Conservation (phyloP, 352 stramenopile genomes). For the Pythium aphanidermatum region DNA sequence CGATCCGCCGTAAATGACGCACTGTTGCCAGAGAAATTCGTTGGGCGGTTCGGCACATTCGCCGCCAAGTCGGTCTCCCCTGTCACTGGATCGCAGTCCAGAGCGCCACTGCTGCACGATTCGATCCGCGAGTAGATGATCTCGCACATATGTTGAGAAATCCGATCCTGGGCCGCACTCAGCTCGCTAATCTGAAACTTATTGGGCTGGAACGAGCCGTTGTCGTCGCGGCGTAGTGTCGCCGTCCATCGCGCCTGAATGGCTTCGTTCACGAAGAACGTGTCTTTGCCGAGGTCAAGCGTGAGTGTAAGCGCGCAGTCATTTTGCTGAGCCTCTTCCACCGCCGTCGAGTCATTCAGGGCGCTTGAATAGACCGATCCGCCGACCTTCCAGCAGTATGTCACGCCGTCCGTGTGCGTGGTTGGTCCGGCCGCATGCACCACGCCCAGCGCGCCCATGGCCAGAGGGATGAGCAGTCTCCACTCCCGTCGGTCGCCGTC, state of each 20-base stretch:
- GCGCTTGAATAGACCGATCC: conserved; percentile 16
- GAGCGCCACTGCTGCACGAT: conserved; percentile 26
- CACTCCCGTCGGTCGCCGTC: too few relatives aligned
- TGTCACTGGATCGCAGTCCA: conserved; percentile 53
- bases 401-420: conserved; percentile 12
- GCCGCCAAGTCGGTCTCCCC: conserved; percentile 30
- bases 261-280: conserved; percentile 51
- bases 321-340: conserved; percentile 12
- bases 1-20: conserved; percentile 50
- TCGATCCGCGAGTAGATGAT: conserved; percentile 52
- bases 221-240: conserved; percentile 31
- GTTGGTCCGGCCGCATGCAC: background rate
- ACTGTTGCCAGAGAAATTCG: conserved; percentile 46
- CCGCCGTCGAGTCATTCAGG: conserved; percentile 2
- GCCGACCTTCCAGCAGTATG: conserved; percentile 23
- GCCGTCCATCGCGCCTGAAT: conserved; percentile 66
- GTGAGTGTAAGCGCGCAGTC: conserved; percentile 48
- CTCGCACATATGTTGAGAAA: conserved; percentile 47
- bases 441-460: background rate
- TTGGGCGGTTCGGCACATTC: conserved; percentile 42
- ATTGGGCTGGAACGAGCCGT: conserved; percentile 31
- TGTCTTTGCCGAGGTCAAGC: conserved; percentile 28
- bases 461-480: background rate
- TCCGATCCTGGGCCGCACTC: conserved; percentile 34
- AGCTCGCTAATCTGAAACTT: conserved; percentile 39